Percentiles rank a stretch among this genome's conserved stretches.
Conservation (phyloP, 2,329 filamentous ascomycete species). For the Colletotrichum liaoningense region DNA sequence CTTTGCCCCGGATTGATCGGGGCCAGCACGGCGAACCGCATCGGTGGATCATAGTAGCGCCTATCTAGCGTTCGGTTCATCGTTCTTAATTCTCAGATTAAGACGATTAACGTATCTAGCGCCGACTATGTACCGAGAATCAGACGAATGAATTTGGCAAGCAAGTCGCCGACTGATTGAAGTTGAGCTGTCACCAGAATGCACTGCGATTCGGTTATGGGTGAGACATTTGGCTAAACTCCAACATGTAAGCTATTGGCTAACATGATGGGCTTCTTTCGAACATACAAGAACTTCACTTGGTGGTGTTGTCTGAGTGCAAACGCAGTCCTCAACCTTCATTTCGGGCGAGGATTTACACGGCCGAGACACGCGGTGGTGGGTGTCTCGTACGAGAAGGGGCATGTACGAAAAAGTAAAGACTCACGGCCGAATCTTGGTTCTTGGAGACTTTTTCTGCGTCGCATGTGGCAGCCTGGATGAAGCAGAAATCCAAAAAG, state of each 20-base stretch:
- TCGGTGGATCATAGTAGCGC: not conserved
- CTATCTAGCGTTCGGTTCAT: not conserved
- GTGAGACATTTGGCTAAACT: not conserved
- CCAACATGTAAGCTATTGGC: not conserved
- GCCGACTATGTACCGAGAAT: not conserved
- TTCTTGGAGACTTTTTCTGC: not conserved
- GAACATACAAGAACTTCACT: not conserved
- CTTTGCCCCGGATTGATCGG: not conserved
- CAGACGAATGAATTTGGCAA: no score
- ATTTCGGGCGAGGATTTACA: no score
- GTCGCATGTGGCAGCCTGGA: no score
- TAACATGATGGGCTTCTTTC: not conserved
- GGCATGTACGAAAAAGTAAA: not conserved
- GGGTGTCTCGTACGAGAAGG: not conserved
- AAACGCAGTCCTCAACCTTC: not conserved
- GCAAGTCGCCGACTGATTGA: not conserved
- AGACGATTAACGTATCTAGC: not conserved
- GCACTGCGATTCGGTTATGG: not conserved
- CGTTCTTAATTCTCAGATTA: not conserved
- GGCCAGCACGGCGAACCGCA: not conserved
- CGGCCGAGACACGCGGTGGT: not conserved
- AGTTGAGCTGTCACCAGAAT: no score
- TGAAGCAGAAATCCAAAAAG: not conserved
- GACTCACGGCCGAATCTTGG: not conserved
- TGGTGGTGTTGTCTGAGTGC: not conserved